A percentile compares a stretch with the other conserved stretches of the same genome.
These are phyloP conservation scores for Craterostigma plantagineum DNA, from an alignment of 257 asterid species.

Conservation along the genomic window DNA sequence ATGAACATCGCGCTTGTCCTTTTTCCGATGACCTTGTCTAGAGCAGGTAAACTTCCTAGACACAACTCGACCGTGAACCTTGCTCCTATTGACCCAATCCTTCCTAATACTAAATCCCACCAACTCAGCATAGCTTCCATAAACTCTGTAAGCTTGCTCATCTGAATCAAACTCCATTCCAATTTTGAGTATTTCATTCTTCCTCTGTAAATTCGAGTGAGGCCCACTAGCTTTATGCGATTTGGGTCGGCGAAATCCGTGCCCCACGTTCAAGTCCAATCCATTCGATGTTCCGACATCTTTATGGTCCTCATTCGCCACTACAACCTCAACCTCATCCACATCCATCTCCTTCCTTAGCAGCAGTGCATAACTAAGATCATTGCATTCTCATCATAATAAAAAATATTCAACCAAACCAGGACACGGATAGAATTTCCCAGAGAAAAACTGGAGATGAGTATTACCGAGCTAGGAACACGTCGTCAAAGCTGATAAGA, in stretches of 20 bases:
- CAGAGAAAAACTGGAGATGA: too few relatives aligned
- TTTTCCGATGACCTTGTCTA: slow-evolving; percentile 43
- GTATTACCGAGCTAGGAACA: too few relatives aligned
- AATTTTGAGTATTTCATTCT: slow-evolving; percentile 20
- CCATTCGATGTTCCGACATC: slow-evolving; percentile 24
- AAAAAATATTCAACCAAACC: neutral
- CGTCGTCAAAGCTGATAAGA: too few relatives aligned
- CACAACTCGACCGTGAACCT: slow-evolving; percentile 52
- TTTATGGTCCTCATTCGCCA: slow-evolving; percentile 14
- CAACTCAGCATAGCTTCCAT: slow-evolving; percentile 36
- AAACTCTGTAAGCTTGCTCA: slow-evolving; percentile 33
- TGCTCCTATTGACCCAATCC: slow-evolving; percentile 59
- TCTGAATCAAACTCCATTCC: slow-evolving; percentile 39
- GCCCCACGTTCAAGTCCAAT: slow-evolving; percentile 43
- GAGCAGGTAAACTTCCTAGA: slow-evolving; percentile 52
- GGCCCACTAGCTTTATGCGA: slow-evolving; percentile 13
- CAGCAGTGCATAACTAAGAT: too few relatives aligned
- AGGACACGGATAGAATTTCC: neutral
- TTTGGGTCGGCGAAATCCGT: slow-evolving; percentile 24
- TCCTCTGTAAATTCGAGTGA: slow-evolving; percentile 3
- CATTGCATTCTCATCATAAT: too few relatives aligned
- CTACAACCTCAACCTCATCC: slow-evolving; percentile 18
- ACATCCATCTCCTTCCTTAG: slow-evolving; percentile 13
- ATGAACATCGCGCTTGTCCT: slow-evolving; percentile 37
- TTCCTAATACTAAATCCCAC: slow-evolving; percentile 41